Base-by-base conservation (phyloP, 768 basidiomycete genomes). In the Kwoniella europaea region DNA sequence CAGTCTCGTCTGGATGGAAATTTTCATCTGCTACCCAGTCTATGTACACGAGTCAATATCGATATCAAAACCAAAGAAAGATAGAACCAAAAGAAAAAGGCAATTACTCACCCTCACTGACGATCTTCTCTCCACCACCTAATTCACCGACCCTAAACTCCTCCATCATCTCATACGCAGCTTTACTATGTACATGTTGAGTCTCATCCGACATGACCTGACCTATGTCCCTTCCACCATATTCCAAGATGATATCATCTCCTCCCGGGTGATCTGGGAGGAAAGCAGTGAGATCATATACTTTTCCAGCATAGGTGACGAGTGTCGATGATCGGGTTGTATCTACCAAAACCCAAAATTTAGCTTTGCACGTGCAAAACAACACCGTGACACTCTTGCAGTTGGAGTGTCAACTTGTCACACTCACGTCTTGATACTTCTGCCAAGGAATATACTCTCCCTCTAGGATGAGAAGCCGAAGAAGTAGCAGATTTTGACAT, bases 1-100 rank as follows among this genome's bases (percentile, higher is more conserved):
- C 90, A 2, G 97, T 98, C 77, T 93, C 88, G 73, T 97, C 92
- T 13, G 96, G 95, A 73, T 91, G 88, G 67, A 96, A 97, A 79
- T 96, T 90, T 73, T 94, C 94, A 24, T 89, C 86, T 1, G 93
- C 90, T 71, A 92, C 92, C 91, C 94, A 98, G 76, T 94, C 93
- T 94, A 69, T 58, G 44, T 43, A 4, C 4, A 20, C 9, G 50
- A 65, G 27, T 35, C 35, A 35, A 35, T 35, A 35, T 35, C 35
- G 35, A 35, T 35, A 35, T 35, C 35, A 35, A 57, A 58, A 67
- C 68, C 55, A 27, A 29, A 4, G 2, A 4, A 6, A 9, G 35
- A 7, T 7, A 35, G 7, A 35, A 35, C 0, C 35, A 35, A 35
- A 35, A 35, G 35, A 1, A 35, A 35, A 35, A 35, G 35, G 35